Base-by-base conservation (phyloP, 1,284 basidiomycete species). In the Fomitopsis betulina region DNA sequence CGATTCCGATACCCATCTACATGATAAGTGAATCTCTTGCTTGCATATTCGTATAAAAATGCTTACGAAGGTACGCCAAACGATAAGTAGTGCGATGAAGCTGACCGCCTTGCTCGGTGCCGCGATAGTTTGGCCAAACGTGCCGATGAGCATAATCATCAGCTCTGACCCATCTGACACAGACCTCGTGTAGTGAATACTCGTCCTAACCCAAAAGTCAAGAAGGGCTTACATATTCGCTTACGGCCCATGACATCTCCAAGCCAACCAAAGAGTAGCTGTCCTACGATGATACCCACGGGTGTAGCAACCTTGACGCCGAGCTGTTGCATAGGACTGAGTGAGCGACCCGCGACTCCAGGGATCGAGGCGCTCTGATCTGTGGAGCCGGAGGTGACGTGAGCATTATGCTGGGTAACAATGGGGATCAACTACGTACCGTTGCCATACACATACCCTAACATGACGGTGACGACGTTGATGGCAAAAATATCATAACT, bases 401-500 rank as follows among this genome's bases (percentile, higher is more conserved):
- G 25, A 47, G 9, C 5, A 21, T 27, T 25, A 13, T 38, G 32
- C n/a, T 8, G 13, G 27, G 38, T 30, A 13, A 7, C 23, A 35
- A 45, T 15, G 30, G 8, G n/a, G 39, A 33, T 5, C 25, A 27
- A 30, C 13, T 10, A 27, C 56, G 19, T 39, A 56, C 61, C 57
- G n/a, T 61, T 56, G 52, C 85, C 85, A 68, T 93, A 93, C 51
- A 92, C 84, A 65, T 84, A 88, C 17, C 87, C 87, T 47, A 94
- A 73, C 89, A 93, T 93, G 1, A 77, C 75, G 0, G 87, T 82
- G 0, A 83, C 89, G 49, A 93, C 86, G 66, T 86, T 91, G 74
- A 94, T 89, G 0, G 86, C 85, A 59, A 89, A 89, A 40, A 89
- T 82, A 62, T 89, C 86, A 64, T 89, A 89, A 55, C 84, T 86